These are phyloP conservation scores for Vigna angularis DNA, from an alignment of 306 rosid species.

Conservation along the genomic window DNA sequence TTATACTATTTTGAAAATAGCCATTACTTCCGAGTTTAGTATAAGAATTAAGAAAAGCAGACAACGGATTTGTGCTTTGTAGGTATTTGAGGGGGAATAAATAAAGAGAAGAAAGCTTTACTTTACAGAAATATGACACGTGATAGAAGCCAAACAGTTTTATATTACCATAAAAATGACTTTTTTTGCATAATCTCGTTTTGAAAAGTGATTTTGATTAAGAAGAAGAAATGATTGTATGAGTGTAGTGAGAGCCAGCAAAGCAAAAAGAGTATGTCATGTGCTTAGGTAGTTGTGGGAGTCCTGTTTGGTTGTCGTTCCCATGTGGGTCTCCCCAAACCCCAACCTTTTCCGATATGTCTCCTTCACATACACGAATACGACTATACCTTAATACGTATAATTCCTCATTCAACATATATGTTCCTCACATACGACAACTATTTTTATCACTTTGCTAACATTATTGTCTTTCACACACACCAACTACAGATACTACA, in stretches of 20 bases:
- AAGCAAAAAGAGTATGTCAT: conserved; percentile 58
- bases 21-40: not conserved
- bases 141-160: too few species aligned
- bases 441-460: conserved; percentile 33
- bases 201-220: not conserved
- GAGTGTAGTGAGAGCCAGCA: conserved; percentile 53
- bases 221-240: conserved; percentile 33
- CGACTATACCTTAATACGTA: conserved; percentile 12
- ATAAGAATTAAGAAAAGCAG: not conserved
- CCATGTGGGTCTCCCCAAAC: conserved; percentile 57
- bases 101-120: too few species aligned
- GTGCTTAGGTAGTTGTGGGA: conserved; percentile 58
- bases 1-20: not conserved
- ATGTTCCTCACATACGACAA: conserved; percentile 29
- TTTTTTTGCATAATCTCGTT: not conserved
- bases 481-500: conserved; percentile 38
- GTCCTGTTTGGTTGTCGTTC: conserved; percentile 59
- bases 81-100: too few species aligned
- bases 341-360: conserved; percentile 19
- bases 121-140: too few species aligned
- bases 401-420: conserved; percentile 18
- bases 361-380: conserved; percentile 34
- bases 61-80: too few species aligned
- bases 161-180: too few species aligned
- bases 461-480: conserved; percentile 41